Percentiles rank a stretch among this genome's conserved stretches.
Conservation (phyloP, 1,284 basidiomycete genomes). For the Irpex sp. region DNA sequence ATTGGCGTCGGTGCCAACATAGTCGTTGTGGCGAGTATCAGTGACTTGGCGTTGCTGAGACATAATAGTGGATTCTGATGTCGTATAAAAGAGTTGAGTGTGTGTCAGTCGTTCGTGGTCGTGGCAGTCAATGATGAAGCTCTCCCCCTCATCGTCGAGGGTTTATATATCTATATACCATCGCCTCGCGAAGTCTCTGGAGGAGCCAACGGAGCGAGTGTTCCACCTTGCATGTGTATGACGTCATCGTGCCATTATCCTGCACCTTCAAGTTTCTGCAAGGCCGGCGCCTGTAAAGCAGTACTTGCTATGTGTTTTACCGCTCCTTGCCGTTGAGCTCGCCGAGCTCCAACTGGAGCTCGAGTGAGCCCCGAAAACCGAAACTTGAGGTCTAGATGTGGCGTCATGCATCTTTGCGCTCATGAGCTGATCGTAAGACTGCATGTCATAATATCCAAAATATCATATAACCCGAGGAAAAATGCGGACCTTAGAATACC, state of each 20-base stretch:
- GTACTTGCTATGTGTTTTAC: not conserved
- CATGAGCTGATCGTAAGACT: not conserved
- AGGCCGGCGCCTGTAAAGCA: not conserved
- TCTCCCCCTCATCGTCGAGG: not conserved
- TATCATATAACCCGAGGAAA: not conserved
- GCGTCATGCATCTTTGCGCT: not conserved
- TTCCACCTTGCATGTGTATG: not conserved
- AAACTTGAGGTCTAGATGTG: not conserved
- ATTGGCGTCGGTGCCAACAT: slow-evolving; percentile 26
- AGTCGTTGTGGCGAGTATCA: slow-evolving; percentile 26
- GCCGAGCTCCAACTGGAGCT: not conserved
- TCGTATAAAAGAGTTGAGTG: not conserved
- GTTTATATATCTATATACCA: not conserved
- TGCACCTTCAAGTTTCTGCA: not conserved
- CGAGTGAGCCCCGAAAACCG: not conserved
- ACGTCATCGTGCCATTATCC: not conserved
- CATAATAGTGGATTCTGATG: slow-evolving; percentile 12
- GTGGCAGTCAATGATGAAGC: not conserved
- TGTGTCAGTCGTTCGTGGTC: not conserved
- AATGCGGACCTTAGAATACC: not conserved
- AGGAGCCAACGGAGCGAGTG: not conserved
- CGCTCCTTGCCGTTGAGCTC: not conserved
- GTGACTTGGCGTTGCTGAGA: slow-evolving; percentile 14
- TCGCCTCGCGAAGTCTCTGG: not conserved
- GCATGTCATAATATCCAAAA: not conserved